Evolutionary conservation across 306 rosid species (phyloP), one percentile per base, ranked within the genome.

Genomic region (Benincasa hispida): DNA sequence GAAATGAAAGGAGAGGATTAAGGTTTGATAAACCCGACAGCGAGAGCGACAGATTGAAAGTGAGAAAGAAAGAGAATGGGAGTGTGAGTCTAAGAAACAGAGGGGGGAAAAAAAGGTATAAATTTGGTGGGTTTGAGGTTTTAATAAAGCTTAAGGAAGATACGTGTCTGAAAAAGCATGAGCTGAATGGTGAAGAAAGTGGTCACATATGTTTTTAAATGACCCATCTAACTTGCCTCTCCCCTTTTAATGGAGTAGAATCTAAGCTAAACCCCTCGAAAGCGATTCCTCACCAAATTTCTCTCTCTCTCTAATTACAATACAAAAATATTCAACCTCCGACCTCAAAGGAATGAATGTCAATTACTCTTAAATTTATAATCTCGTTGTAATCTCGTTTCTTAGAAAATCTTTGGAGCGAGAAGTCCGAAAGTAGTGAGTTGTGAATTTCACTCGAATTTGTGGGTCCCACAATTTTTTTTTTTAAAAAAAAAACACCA

Each of bases 111-210:
- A 27, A 41, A 22, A 24, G 35, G 15, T 8, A 62, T 34, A 21
- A 5, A 45, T 82, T 84, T 81, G 87, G 62, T 76, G 69, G 67
- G 86, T 76, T 74, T 81, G 79, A 88, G 86, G 86, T 83, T 85
- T 50, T 72, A 15, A 10, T 13, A 72, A 79, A 79, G 79, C 76
- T 82, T 76, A 21, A 56, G 68, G 74, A 67, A 67, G 58, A 75
- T 37, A 32, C 17, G 74, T 72, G 76, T 50, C 76, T 72, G 42
- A 7, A 72, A 70, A 72, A 47, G 39, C 60, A 45, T 47, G 59
- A 50, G 37, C 34, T 8, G 8, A 65, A 67, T 3, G 24, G 37
- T 7, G 69, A 58, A 25, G 34, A 10, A 27, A 60, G 10, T 60
- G 70, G 56, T 25, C 35, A 25, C 56, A 14, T 4, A 2, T 41